Evolutionary conservation across 371 early-diverging fungal genomes (phyloP).

Genomic region (Fennellomyces sp.): DNA sequence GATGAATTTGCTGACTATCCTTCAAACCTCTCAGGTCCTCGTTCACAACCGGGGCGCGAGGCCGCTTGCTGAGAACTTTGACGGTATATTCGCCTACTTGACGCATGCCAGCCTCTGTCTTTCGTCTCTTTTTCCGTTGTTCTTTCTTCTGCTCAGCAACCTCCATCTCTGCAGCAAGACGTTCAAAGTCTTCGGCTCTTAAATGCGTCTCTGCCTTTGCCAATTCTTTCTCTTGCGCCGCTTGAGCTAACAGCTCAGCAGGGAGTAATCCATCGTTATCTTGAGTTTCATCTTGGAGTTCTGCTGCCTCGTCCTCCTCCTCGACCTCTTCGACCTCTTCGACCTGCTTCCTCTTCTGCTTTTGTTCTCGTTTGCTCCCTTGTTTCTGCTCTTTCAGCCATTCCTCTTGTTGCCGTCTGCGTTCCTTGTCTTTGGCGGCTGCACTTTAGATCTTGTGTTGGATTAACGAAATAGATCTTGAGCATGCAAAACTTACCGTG

Average conservation of each 20-base stretch:
- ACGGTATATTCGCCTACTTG: slow-evolving; percentile 54
- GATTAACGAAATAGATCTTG: neutral
- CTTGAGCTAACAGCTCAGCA: slow-evolving; percentile 35
- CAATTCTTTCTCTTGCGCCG: slow-evolving; percentile 40
- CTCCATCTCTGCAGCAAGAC: slow-evolving; percentile 48
- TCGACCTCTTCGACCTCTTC: slow-evolving; percentile 18
- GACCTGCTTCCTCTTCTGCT: slow-evolving; percentile 13
- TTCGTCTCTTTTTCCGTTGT: slow-evolving; percentile 23
- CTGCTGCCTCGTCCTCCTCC: slow-evolving; percentile 7
- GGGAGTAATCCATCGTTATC: slow-evolving; percentile 30
- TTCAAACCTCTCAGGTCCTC: slow-evolving; percentile 26
- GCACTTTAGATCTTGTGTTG: slow-evolving; percentile 18
- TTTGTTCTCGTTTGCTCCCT: slow-evolving; percentile 33
- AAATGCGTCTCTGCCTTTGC: slow-evolving; percentile 42
- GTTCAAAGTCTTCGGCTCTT: slow-evolving; percentile 51
- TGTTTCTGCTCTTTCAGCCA: slow-evolving; percentile 52
- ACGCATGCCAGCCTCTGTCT: slow-evolving; percentile 16
- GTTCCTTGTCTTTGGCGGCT: slow-evolving; percentile 39
- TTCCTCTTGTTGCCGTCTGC: slow-evolving; percentile 46
- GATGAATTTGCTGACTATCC: slow-evolving; percentile 21
- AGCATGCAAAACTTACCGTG: slow-evolving; percentile 22
- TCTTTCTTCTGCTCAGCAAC: slow-evolving; percentile 32
- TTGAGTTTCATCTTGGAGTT: slow-evolving; percentile 12
- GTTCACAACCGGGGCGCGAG: slow-evolving; percentile 34
- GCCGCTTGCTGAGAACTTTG: slow-evolving; percentile 45